Evolutionary conservation across 2,329 filamentous ascomycete genomes (phyloP).

Genomic region (Rutstroemia sp.): DNA sequence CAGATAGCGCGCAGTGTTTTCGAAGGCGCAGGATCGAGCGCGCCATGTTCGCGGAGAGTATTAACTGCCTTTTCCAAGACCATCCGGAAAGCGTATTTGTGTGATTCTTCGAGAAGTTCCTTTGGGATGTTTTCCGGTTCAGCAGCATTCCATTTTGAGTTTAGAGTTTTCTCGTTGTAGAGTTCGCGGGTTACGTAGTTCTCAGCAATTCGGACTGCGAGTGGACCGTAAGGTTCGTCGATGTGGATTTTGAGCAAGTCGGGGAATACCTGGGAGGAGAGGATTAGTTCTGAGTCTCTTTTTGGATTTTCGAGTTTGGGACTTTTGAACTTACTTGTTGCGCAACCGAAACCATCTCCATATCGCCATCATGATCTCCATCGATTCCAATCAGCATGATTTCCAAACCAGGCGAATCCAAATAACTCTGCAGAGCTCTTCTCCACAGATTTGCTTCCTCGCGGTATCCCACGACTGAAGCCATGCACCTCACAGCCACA

Average conservation of each 20-base stretch:
- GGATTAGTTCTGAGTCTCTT: background rate
- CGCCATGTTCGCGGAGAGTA: conserved; percentile 10
- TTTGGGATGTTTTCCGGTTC: conserved; percentile 6
- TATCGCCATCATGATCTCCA: conserved; percentile 13
- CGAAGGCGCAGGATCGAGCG: background rate
- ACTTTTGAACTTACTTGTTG: conserved; percentile 7
- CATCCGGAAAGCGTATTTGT: conserved; percentile 11
- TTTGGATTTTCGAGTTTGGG: background rate
- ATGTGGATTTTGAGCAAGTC: conserved; percentile 14
- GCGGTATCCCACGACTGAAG: conserved; percentile 15
- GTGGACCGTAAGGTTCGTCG: conserved; percentile 13
- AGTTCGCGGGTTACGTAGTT: conserved; percentile 11
- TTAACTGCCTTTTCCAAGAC: conserved; percentile 11
- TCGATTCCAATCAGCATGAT: conserved; percentile 15
- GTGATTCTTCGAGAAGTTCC: conserved; percentile 10
- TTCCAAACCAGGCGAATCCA: conserved; percentile 11
- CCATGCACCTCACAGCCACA: conserved; percentile 10
- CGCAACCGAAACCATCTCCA: conserved; percentile 17
- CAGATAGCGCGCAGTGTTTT: conserved; percentile 20
- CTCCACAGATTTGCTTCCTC: conserved; percentile 13
- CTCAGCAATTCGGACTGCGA: conserved; percentile 13
- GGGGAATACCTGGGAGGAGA: conserved; percentile 12
- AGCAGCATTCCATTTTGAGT: background rate
- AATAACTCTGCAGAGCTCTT: conserved; percentile 15
- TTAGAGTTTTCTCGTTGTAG: conserved; percentile 1